Evolutionary conservation across 305 asterid genomes (phyloP).

Genomic region (Stenogyne calaminthoides): DNA sequence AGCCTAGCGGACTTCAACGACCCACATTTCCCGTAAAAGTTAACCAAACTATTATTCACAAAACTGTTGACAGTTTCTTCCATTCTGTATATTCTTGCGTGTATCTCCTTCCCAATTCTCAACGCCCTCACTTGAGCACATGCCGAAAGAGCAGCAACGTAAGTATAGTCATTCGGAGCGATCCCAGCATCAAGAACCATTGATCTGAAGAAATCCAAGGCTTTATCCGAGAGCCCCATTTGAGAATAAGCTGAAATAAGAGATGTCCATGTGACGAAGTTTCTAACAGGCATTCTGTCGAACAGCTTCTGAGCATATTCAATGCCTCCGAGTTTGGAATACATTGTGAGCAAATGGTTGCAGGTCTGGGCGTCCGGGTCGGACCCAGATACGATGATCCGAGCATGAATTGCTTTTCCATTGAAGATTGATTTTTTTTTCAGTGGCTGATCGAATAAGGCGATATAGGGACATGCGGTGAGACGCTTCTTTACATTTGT

Average conservation of each 20-base stretch:
- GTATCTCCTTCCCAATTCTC: conserved; percentile 70
- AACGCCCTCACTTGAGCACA: conserved; percentile 52
- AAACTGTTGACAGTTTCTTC: conserved; percentile 48
- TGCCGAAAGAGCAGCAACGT: conserved; percentile 68
- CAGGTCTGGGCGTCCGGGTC: conserved; percentile 45
- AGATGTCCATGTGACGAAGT: conserved; percentile 68
- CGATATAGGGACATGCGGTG: conserved; percentile 46
- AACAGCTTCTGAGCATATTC: conserved; percentile 59
- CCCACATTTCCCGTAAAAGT: conserved; percentile 83
- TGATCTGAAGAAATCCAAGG: conserved; percentile 52
- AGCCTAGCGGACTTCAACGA: conserved; percentile 53
- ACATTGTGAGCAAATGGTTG: conserved; percentile 66
- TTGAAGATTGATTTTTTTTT: conserved; percentile 41
- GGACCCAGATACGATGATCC: conserved; percentile 46
- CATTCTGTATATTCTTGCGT: conserved; percentile 56
- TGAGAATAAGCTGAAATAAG: conserved; percentile 67
- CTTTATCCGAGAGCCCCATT: conserved; percentile 46
- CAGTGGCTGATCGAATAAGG: conserved; percentile 57
- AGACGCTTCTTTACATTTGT: not conserved
- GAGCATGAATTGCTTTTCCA: conserved; percentile 65
- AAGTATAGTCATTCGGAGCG: conserved; percentile 66
- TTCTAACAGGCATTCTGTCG: conserved; percentile 63
- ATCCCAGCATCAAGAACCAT: conserved; percentile 61
- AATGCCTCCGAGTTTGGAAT: conserved; percentile 37
- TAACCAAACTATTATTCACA: conserved; percentile 63